Percentiles rank a stretch among this genome's conserved stretches.
These are phyloP conservation scores for Leccinum griseonigrum DNA, from an alignment of 1,284 basidiomycete species.

Conservation along the genomic window DNA sequence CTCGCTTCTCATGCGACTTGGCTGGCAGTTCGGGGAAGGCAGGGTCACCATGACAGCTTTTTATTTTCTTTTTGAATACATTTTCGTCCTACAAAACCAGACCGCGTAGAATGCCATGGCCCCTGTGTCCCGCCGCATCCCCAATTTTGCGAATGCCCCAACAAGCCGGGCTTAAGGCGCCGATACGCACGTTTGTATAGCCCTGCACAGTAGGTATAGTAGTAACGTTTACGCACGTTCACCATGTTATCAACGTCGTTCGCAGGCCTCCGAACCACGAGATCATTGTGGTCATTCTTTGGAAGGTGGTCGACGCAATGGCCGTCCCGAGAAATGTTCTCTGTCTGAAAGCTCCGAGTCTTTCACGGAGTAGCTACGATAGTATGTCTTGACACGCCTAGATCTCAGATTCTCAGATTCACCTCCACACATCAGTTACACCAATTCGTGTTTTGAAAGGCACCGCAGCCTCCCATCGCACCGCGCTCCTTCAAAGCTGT, in stretches of 20 bases:
- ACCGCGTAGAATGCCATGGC: not conserved
- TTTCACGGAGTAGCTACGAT: conserved; percentile 15
- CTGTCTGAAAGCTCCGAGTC: conserved; percentile 10
- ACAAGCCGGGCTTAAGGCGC: not conserved
- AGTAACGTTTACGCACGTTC: not conserved
- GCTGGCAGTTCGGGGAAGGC: not conserved
- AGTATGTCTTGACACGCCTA: conserved; percentile 27
- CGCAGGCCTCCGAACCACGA: conserved; percentile 23
- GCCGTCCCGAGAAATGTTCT: conserved; percentile 16
- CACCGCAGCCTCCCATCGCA: conserved; percentile 7
- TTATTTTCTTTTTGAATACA: not conserved
- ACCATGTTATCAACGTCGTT: conserved; percentile 10
- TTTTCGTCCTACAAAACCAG: not conserved
- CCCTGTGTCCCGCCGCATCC: not conserved
- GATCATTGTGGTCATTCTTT: conserved; percentile 21
- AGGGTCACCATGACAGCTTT: not conserved
- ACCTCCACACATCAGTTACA: conserved; percentile 13
- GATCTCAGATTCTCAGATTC: conserved; percentile 31
- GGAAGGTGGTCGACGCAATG: conserved; percentile 11
- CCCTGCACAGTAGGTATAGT: not conserved
- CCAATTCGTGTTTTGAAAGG: conserved; percentile 22
- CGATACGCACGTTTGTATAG: not conserved
- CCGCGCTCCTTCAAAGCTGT: conserved; percentile 16
- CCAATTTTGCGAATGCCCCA: not conserved
- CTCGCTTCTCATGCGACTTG: not conserved